Conservation (phyloP, 345 rosid species). For the Clausena lansium region DNA sequence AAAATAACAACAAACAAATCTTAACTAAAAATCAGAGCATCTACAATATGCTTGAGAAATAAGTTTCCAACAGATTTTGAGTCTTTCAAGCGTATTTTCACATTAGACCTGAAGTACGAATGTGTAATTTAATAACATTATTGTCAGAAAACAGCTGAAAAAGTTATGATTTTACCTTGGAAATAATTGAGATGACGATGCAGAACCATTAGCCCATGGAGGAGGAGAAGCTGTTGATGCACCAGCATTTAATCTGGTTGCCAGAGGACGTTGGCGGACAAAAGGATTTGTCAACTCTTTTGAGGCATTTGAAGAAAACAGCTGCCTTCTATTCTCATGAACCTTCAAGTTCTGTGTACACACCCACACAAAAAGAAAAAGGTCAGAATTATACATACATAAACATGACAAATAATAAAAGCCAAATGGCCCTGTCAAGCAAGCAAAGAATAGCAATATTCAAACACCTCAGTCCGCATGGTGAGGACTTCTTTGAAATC, state of each 20-base stretch:
- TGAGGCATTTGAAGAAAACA: conserved; percentile 64
- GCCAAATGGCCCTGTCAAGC: not conserved
- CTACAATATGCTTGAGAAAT: not conserved
- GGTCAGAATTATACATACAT: not conserved
- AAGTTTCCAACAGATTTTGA: not conserved
- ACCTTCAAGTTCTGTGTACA: conserved; percentile 61
- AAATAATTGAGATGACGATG: conserved; percentile 42
- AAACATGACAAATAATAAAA: not conserved
- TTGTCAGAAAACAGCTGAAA: not conserved
- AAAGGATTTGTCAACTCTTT: conserved; percentile 75
- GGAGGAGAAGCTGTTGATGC: conserved; percentile 52
- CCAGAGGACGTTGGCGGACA: conserved; percentile 74
- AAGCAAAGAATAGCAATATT: not conserved
- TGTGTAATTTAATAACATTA: not conserved
- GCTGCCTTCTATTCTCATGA: conserved; percentile 77
- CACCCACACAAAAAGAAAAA: not conserved
- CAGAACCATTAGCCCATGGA: conserved; percentile 71
- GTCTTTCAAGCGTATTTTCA: not conserved
- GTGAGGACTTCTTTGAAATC: conserved; percentile 89
- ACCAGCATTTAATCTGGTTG: conserved; percentile 47
- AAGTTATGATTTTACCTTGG: conserved; percentile 24
- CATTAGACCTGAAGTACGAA: not conserved
- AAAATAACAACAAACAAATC: not conserved
- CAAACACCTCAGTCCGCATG: conserved; percentile 71
- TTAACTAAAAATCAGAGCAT: not conserved